Evolutionary conservation across 768 basidiomycete genomes (phyloP).

Genomic region (Mycena vulgaris): DNA sequence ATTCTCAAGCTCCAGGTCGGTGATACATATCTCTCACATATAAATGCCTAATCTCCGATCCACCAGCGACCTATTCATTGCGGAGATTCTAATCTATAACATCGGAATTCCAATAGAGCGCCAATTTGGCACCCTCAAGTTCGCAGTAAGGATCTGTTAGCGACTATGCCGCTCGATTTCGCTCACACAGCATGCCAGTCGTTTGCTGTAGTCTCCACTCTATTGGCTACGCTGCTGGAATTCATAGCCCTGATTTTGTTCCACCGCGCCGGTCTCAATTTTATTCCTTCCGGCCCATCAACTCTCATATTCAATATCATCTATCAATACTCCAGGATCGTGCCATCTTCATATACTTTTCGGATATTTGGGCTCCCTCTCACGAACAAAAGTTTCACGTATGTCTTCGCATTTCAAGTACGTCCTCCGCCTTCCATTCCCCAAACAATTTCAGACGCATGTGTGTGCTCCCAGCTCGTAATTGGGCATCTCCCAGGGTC

Average conservation of each 20-base stretch:
- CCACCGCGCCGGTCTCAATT: constrained; percentile 78
- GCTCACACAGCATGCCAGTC: constrained; percentile 65
- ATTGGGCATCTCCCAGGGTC: constrained; percentile 80
- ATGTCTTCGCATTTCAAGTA: constrained; percentile 83
- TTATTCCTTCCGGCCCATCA: constrained; percentile 84
- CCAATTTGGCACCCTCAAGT: constrained; percentile 90
- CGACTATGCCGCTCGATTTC: neutral
- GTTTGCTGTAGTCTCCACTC: constrained; percentile 76
- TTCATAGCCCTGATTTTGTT: constrained; percentile 77
- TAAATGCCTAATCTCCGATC: neutral
- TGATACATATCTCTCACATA: neutral
- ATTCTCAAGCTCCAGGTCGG: constrained; percentile 76
- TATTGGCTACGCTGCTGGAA: constrained; percentile 79
- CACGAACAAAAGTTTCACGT: constrained; percentile 83
- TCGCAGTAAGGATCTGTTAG: constrained; percentile 69
- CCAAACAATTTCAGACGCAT: neutral
- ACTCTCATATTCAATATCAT: constrained; percentile 83
- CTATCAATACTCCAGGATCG: constrained; percentile 86
- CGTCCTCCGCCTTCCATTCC: constrained; percentile 35
- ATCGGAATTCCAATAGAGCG: constrained; percentile 83
- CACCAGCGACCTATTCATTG: constrained; percentile 82
- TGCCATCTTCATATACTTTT: constrained; percentile 84
- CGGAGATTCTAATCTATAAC: constrained; percentile 81
- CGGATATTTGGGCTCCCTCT: constrained; percentile 81
- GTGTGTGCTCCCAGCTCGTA: constrained; percentile 66